A percentile compares a stretch with the other conserved stretches of the same genome.
Evolutionary conservation across 2,329 filamentous ascomycete species (phyloP).

Genomic region (Scedosporium boydii): DNA sequence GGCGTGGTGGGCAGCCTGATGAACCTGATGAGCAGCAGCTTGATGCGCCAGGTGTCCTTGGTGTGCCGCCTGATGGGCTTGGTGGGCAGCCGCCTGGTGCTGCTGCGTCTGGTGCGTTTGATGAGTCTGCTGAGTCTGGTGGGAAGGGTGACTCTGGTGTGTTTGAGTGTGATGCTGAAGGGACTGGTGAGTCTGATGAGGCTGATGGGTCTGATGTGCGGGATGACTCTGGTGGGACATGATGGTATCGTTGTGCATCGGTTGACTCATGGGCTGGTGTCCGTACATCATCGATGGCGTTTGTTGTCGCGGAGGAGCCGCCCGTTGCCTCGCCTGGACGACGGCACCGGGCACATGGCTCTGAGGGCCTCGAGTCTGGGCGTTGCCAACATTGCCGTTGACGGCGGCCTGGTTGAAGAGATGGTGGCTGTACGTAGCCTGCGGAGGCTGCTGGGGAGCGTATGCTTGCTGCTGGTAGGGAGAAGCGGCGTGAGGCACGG

Average conservation of each 20-base stretch:
- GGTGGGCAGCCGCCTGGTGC: slow-evolving; percentile 7
- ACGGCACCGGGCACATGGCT: slow-evolving; percentile 39
- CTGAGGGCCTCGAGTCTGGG: slow-evolving; percentile 33
- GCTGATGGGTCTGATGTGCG: slow-evolving; percentile 17
- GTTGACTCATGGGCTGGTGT: slow-evolving; percentile 26
- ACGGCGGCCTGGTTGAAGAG: slow-evolving; percentile 40
- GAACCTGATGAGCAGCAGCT: slow-evolving; percentile 6
- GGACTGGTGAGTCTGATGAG: slow-evolving; percentile 10
- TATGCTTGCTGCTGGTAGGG: slow-evolving; percentile 47
- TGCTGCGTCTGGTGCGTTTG: slow-evolving; percentile 15
- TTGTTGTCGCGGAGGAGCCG: slow-evolving; percentile 33
- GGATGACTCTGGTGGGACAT: slow-evolving; percentile 32
- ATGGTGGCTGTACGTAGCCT: slow-evolving; percentile 39
- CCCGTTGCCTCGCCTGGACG: slow-evolving; percentile 33
- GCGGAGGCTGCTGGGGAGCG: slow-evolving; percentile 39
- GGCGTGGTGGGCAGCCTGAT: slow-evolving; percentile 6
- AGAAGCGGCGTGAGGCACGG: slow-evolving; percentile 43
- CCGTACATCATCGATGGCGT: slow-evolving; percentile 30
- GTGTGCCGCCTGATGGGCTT: slow-evolving; percentile 7
- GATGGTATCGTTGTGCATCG: slow-evolving; percentile 31
- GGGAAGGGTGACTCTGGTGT: slow-evolving; percentile 13
- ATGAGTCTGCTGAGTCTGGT: slow-evolving; percentile 15
- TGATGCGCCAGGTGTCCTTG: slow-evolving; percentile 1
- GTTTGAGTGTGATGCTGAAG: slow-evolving; percentile 6
- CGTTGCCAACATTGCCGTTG: slow-evolving; percentile 37